These are phyloP conservation scores for Dothideomycetidae sp. DNA, from an alignment of 2,329 filamentous ascomycete genomes.

Conservation along the genomic window DNA sequence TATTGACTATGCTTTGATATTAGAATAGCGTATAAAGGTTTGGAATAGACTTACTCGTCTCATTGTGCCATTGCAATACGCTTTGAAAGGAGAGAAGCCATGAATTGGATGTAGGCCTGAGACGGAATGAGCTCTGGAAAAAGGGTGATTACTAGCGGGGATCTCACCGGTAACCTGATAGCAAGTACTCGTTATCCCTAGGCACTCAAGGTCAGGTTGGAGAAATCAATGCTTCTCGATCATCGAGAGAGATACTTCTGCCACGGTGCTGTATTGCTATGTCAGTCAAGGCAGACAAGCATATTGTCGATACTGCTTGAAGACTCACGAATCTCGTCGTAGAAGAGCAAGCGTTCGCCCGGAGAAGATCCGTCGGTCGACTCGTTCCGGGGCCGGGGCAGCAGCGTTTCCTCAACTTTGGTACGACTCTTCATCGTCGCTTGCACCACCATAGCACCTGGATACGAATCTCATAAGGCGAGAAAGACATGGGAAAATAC, in stretches of 20 bases:
- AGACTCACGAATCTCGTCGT: conserved; percentile 11
- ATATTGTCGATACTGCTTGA: neutral
- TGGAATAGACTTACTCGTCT: conserved; percentile 7
- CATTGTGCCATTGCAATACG: conserved; percentile 11
- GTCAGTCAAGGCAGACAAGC: neutral
- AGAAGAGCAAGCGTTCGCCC: conserved; percentile 6
- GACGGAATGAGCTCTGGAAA: neutral
- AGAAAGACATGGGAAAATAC: too few relatives aligned
- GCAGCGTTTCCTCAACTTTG: too few relatives aligned
- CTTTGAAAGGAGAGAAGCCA: conserved; percentile 5
- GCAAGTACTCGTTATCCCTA: conserved; percentile 9
- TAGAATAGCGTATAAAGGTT: neutral
- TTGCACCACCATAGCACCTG: too few relatives aligned
- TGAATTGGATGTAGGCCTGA: conserved; percentile 7
- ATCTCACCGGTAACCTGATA: conserved; percentile 10
- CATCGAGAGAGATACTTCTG: conserved; percentile 6
- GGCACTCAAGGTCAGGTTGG: neutral
- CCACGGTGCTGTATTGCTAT: conserved; percentile 3
- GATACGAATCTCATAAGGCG: too few relatives aligned
- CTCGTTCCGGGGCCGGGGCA: too few relatives aligned
- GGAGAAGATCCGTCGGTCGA: neutral
- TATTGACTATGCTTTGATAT: conserved; percentile 12
- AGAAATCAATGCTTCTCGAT: neutral
- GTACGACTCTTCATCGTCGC: too few relatives aligned
- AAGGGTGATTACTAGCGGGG: neutral